Evolutionary conservation across 139 green algal species (phyloP).

Genomic region (Chlamydomonas urium): DNA sequence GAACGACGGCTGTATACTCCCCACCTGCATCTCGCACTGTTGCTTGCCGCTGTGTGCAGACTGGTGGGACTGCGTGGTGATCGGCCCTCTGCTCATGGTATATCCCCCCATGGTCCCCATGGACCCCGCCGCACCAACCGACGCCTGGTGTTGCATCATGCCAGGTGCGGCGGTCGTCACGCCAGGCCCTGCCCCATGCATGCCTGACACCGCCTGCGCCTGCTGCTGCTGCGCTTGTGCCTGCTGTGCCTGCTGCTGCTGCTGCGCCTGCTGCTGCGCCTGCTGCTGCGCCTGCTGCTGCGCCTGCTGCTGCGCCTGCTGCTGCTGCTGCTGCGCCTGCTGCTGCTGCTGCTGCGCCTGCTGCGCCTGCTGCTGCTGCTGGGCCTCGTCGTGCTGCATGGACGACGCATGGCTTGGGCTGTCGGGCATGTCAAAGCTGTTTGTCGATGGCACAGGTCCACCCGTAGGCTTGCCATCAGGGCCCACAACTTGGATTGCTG

Average conservation of each 20-base stretch:
- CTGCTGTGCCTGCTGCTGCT: constrained; percentile 15
- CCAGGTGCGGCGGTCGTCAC: too few relatives aligned
- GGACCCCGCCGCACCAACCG: too few relatives aligned
- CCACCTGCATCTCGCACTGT: not conserved
- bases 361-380: not conserved
- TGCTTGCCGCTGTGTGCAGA: constrained; percentile 2
- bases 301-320: not conserved
- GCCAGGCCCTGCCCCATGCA: too few relatives aligned
- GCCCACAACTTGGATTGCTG: not conserved
- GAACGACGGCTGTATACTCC: too few relatives aligned
- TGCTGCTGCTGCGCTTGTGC: not conserved
- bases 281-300: not conserved
- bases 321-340: not conserved
- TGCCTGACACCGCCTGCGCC: too few relatives aligned
- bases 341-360: not conserved
- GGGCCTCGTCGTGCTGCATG: not conserved
- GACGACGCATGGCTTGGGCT: not conserved
- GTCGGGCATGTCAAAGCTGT: not conserved
- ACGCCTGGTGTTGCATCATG: too few relatives aligned
- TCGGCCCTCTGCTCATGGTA: too few relatives aligned
- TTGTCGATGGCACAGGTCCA: not conserved
- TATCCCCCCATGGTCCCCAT: too few relatives aligned
- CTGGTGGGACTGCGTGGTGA: too few relatives aligned
- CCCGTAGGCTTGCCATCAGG: not conserved
- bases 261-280: not conserved